These are phyloP conservation scores for Glebionis coronaria DNA, from an alignment of 129 eudicot genomes.

Conservation along the genomic window DNA sequence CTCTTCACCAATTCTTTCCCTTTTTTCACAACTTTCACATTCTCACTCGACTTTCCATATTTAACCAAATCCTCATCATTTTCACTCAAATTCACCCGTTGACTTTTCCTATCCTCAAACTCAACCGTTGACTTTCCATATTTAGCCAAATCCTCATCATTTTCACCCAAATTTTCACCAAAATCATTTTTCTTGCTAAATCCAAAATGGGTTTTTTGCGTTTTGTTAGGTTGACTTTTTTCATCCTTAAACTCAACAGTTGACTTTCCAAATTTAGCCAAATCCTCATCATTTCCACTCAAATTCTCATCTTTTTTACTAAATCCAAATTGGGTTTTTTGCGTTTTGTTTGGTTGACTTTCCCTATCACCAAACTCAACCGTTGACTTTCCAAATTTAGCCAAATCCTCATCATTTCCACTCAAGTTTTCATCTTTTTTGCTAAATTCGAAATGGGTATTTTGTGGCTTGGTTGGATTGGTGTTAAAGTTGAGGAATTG, in stretches of 20 bases:
- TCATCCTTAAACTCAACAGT: not conserved
- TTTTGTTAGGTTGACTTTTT: no score
- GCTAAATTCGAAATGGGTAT: slow-evolving; percentile 20
- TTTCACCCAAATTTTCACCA: no score
- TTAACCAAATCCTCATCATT: no score
- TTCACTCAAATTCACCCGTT: no score
- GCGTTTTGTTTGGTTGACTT: not conserved
- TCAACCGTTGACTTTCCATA: no score
- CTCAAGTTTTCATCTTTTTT: not conserved
- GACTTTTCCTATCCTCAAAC: not conserved
- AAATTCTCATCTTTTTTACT: slow-evolving; percentile 30
- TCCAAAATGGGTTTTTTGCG: slow-evolving; percentile 3
- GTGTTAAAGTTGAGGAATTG: slow-evolving; percentile 7
- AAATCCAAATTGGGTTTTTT: slow-evolving; percentile 13
- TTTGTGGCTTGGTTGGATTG: slow-evolving; percentile 15
- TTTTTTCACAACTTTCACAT: slow-evolving; percentile 23
- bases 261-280: slow-evolving; percentile 26
- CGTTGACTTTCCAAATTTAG: slow-evolving; percentile 19
- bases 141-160: no score
- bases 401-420: slow-evolving; percentile 24
- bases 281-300: slow-evolving; percentile 27
- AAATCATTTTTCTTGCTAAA: slow-evolving; percentile 22
- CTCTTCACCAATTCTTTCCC: slow-evolving; percentile 53
- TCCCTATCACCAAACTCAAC: not conserved
- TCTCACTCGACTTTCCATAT: no score